Conservation (phyloP, 2,329 filamentous ascomycete species). For the Fusarium kyushuense region DNA sequence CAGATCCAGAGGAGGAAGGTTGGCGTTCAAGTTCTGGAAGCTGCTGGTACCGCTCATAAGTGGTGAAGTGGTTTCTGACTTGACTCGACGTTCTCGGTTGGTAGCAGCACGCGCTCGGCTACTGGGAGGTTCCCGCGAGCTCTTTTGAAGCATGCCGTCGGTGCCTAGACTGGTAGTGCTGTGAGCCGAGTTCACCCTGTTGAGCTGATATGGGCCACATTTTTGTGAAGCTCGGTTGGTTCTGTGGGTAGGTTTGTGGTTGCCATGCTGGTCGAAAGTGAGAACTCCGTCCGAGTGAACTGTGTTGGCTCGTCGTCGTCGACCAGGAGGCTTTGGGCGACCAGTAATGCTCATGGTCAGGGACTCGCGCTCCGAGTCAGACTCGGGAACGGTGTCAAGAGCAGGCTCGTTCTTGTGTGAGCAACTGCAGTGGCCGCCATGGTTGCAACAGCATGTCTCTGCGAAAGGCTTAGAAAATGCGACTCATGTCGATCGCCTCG, state of each 20-base stretch:
- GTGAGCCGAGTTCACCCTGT: constrained; percentile 69
- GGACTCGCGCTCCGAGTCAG: constrained; percentile 66
- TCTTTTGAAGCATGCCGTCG: constrained; percentile 57
- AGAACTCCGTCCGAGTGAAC: constrained; percentile 70
- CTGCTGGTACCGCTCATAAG: constrained; percentile 62
- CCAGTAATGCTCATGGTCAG: constrained; percentile 44
- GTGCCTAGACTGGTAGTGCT: constrained; percentile 62
- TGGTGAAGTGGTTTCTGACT: constrained; percentile 73
- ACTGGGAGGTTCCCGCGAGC: constrained; percentile 52
- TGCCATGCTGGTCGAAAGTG: constrained; percentile 72
- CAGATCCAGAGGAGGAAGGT: constrained; percentile 69
- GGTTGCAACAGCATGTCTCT: constrained; percentile 78
- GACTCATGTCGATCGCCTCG: constrained; percentile 18
- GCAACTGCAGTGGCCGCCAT: constrained; percentile 75
- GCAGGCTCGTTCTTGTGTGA: constrained; percentile 70
- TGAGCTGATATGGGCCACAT: constrained; percentile 71
- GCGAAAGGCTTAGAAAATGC: constrained; percentile 42
- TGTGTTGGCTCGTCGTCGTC: constrained; percentile 70
- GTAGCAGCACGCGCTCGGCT: constrained; percentile 54
- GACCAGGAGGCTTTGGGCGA: constrained; percentile 58
- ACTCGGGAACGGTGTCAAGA: constrained; percentile 74
- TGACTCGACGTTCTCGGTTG: constrained; percentile 64
- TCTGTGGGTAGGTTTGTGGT: constrained; percentile 72
- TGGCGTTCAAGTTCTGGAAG: constrained; percentile 65
- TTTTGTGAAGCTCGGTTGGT: constrained; percentile 71